Conservation (phyloP, 2,329 filamentous ascomycete genomes). For the Alternaria tenuissima region DNA sequence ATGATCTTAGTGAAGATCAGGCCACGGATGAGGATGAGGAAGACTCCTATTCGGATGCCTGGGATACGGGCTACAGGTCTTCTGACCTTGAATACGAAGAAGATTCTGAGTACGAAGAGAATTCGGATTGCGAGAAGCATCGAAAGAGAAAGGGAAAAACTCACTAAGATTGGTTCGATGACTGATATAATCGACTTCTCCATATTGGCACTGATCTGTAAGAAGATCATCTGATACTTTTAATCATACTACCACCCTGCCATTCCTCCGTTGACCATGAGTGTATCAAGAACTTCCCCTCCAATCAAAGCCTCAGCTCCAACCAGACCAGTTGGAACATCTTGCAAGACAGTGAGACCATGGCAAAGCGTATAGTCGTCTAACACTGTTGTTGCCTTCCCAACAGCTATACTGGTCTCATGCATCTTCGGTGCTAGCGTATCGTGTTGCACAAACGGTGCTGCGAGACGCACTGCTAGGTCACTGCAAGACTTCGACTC, state of each 20-base stretch:
- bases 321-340: conserved; percentile 2
- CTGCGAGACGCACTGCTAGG: neutral
- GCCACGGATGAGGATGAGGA: neutral
- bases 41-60: neutral
- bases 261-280: neutral
- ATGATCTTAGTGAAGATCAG: neutral
- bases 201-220: neutral
- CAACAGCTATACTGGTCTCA: neutral
- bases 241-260: neutral
- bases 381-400: accelerated
- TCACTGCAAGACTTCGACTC: neutral
- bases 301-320: neutral
- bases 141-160: neutral
- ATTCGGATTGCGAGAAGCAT: neutral
- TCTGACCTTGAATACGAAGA: neutral
- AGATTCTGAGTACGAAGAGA: neutral
- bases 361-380: neutral
- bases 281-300: neutral
- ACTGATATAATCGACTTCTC: neutral
- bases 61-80: neutral
- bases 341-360: neutral
- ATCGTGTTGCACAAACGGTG: neutral
- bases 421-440: conserved; percentile 2
- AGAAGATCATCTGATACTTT: neutral
- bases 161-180: neutral